Evolutionary conservation across 2,329 filamentous ascomycete species (phyloP).

Genomic region (Sarocladium oryzae): DNA sequence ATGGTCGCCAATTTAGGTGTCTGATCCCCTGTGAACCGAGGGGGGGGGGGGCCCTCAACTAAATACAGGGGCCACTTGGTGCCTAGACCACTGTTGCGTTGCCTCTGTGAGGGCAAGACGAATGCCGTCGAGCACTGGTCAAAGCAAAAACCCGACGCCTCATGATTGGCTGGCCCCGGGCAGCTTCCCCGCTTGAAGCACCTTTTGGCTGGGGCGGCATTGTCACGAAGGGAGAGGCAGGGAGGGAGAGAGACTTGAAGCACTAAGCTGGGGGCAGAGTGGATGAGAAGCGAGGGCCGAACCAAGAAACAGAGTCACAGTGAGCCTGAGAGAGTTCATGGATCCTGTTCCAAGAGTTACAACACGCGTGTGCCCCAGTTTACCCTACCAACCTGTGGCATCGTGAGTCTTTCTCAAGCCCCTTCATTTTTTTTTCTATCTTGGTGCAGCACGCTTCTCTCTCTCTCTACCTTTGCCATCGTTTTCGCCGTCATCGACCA

Average conservation of each 20-base stretch:
- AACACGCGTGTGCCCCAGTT: conserved; percentile 2
- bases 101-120: no score
- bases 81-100: no score
- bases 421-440: not conserved
- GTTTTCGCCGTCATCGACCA: not conserved
- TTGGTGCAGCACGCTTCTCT: not conserved
- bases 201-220: not conserved
- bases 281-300: not conserved
- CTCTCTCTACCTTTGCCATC: not conserved
- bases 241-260: not conserved
- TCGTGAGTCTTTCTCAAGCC: conserved; percentile 1
- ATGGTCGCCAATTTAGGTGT: not conserved
- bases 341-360: conserved; percentile 4
- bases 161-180: conserved; percentile 1
- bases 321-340: not conserved
- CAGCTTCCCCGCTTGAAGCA: conserved; percentile 1
- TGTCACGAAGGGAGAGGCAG: not conserved
- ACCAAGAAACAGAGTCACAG: conserved; percentile 1
- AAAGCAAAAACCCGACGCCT: not conserved
- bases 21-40: no score
- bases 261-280: not conserved
- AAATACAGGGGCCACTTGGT: no score
- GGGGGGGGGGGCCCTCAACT: no score
- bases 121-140: no score
- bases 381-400: not conserved